Evolutionary conservation across 192 early-diverging fungal species (phyloP), one percentile per base, ranked within the genome.

Genomic region (Coemansia sp.): DNA sequence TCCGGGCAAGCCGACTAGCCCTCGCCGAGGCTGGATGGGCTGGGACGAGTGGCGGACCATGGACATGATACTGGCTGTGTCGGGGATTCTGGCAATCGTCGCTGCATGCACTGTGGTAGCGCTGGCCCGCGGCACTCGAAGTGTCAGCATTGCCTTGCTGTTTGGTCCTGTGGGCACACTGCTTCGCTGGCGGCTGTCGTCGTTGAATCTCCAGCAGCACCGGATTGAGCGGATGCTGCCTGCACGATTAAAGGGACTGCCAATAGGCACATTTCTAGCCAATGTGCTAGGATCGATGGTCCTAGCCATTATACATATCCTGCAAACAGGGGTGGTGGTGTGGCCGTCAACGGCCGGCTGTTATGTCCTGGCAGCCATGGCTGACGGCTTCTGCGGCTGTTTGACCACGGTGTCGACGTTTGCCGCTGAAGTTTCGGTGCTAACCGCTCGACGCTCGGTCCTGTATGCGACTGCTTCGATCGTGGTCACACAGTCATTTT

Each of bases 351-450:
- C 2, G 17, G 45, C 63, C 5, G 47, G 55, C n/a, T 77, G 74
- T 57, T 55, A 69, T 30, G 64, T 70, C 12, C 42, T 76, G 26
- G 53, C 55, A 25, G 78, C 70, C 2, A 50, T 84, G 28, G 55
- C 67, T 5, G 69, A 75, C 8, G 83, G 85, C 4, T 84, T 87
- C 52, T 85, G 85, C 52, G 85, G 85, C 47, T 87, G 85, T 35
- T 53, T 87, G 30, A 83, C 85, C 4, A 87, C 85, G 0, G 62
- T 87, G n/a, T 87, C 85, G 64, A 19, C 47, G 21, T 50, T 50
- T 34, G 30, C 3, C 2, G 17, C 15, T 6, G 85, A 87, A 50
- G 8, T 84, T 1, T 45, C 43, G 8, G 25, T 32, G 8, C 34
- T 82, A 29, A 17, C 27, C 19, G 20, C 60, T 12, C 54, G 67